A percentile compares a stretch with the other conserved stretches of the same genome.
phyloP scores from a whole-genome alignment of 805 yeast species.

The Hanseniaspora valbyensis region DNA sequence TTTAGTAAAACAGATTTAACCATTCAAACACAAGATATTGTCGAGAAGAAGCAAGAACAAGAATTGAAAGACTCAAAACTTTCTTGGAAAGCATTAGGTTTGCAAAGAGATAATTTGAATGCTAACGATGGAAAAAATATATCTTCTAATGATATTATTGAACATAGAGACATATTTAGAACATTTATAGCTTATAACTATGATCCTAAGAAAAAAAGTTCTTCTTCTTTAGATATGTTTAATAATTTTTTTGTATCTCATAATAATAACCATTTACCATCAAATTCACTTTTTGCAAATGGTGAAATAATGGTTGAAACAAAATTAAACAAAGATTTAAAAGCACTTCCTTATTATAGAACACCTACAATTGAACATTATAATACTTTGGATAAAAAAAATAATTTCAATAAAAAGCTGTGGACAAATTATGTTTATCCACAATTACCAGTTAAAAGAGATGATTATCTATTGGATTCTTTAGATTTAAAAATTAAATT shows the following conservation, averaged over 20 bases:
- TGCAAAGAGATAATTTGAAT: background rate
- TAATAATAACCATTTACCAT: background rate
- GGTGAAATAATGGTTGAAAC: background rate
- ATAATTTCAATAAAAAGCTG: background rate
- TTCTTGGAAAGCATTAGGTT: background rate
- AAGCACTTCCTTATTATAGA: slow-evolving; percentile 5
- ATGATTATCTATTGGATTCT: background rate
- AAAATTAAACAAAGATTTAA: background rate
- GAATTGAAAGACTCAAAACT: background rate
- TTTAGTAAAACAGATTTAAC: slow-evolving; percentile 2
- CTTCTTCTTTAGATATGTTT: slow-evolving; percentile 2
- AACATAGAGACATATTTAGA: background rate
- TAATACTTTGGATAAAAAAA: slow-evolving; percentile 1
- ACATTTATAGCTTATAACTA: background rate
- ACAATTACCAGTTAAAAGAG: background rate
- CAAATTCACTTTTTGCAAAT: background rate
- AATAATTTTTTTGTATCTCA: background rate
- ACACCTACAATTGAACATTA: background rate
- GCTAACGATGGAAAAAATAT: background rate
- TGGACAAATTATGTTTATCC: slow-evolving; percentile 4
- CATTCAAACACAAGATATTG: slow-evolving; percentile 3
- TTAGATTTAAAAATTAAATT: background rate
- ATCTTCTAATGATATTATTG: background rate
- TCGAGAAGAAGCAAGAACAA: slow-evolving; percentile 8
- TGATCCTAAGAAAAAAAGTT: background rate